phyloP scores from a whole-genome alignment of 306 rosid species.

The Quercus wislizeni region DNA sequence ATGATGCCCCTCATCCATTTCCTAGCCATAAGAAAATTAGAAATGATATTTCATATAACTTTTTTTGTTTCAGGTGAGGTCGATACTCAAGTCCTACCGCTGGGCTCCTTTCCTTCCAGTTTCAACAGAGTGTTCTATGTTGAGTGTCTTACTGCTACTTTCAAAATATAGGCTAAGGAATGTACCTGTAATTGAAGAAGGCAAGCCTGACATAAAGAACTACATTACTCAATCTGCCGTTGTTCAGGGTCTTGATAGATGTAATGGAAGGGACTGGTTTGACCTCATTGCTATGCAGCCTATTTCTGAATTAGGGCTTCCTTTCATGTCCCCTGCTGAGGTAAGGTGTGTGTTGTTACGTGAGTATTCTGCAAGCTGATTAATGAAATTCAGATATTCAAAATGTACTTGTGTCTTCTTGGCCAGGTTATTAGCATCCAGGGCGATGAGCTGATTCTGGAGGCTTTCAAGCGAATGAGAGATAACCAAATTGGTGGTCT shows the following conservation, averaged over 20 bases:
- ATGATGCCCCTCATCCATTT: neutral
- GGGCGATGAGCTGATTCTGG: conserved; percentile 62
- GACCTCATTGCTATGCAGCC: conserved; percentile 65
- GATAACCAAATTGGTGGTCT: conserved; percentile 80
- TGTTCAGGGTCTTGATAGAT: conserved; percentile 78
- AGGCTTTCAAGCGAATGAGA: conserved; percentile 90
- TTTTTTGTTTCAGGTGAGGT: conserved; percentile 58
- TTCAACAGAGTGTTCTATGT: conserved; percentile 58
- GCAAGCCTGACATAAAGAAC: conserved; percentile 61
- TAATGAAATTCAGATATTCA: conserved; percentile 10
- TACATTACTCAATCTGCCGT: conserved; percentile 94
- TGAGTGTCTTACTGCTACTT: conserved; percentile 78
- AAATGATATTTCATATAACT: neutral
- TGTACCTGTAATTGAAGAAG: conserved; percentile 83
- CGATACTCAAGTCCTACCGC: conserved; percentile 62
- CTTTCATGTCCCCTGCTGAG: conserved; percentile 69
- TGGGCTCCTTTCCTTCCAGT: conserved; percentile 90
- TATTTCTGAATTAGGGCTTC: conserved; percentile 77
- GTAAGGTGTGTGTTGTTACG: conserved; percentile 24
- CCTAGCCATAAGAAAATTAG: neutral
- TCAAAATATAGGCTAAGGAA: conserved; percentile 90
- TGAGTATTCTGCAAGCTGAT: conserved; percentile 3
- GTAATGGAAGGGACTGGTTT: conserved; percentile 87
- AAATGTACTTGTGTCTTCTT: conserved; percentile 14
- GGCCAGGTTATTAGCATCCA: conserved; percentile 63